Base-by-base conservation (phyloP, 768 basidiomycete genomes). In the Coprinellus aureogranulatus region DNA sequence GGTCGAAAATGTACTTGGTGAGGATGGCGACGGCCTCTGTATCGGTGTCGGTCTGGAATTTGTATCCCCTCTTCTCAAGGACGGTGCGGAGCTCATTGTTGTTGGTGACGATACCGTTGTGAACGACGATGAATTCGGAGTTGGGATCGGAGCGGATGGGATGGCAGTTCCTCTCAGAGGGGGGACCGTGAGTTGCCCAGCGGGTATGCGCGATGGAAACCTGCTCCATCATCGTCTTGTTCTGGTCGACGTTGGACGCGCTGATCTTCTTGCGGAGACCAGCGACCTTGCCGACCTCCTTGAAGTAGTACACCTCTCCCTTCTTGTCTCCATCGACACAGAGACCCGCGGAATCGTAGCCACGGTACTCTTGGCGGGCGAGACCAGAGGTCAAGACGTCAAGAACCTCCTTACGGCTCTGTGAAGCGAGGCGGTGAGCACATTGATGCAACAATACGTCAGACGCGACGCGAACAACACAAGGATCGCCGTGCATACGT, bases 91-190 rank as follows among this genome's bases (percentile, higher is more conserved):
- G 87, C 63, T 94, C 95, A 12, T 77, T 78, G 64, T 83, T 86
- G 79, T 97, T 98, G 73, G 96, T 99, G 68, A 98, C 95, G 69
- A 98, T 98, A 68, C 97, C 97, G 66, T 99, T 98, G 83, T 99
- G 97, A 26, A 99, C 95, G 64, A 98, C 76, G 58, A 87, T 85
- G 77, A 99, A 98, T 67, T 98, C 94, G 59, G 82, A 78, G 54
- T 72, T 79, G 25, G 83, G 76, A 66, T 96, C 94, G 16, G 90
- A 91, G 66, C 87, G 87, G 66, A 97, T 85, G 54, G 97, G 97
- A 72, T 99, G 97, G 76, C 96, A 98, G 76, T 99, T 99, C 65
- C 81, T 72, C 53, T 85, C 81, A 3, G 88, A 89, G 22, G 94
- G 95, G 20, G 87, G 84, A 37, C 97, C 97, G 69, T 99, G 97